Evolutionary conservation across 2,329 filamentous ascomycete genomes (phyloP).

Genomic region (Venturia carpophila): DNA sequence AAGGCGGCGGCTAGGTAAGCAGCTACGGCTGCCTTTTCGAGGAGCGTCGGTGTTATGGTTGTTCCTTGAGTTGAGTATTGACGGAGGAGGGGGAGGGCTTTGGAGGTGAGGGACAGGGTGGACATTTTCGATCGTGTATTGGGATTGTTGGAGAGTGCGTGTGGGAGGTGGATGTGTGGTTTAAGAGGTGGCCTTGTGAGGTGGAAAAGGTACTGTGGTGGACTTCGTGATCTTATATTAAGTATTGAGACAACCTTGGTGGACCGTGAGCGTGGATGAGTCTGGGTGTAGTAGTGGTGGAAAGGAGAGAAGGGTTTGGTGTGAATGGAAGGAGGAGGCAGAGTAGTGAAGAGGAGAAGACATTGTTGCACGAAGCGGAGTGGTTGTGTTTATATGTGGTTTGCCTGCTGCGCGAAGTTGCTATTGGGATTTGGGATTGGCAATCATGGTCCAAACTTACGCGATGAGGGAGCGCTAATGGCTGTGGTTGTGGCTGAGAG

Average conservation of each 20-base stretch:
- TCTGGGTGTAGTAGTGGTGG: background rate
- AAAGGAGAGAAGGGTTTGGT: background rate
- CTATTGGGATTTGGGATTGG: background rate
- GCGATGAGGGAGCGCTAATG: background rate
- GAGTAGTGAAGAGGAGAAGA: background rate
- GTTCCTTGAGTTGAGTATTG: background rate
- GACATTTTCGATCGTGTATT: background rate
- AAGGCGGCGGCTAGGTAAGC: conserved; percentile 33
- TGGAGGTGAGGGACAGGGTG: background rate
- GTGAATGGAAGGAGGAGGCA: too few species aligned
- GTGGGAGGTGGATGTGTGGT: background rate
- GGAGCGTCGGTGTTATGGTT: conserved; percentile 5
- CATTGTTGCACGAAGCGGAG: background rate
- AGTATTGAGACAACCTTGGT: background rate
- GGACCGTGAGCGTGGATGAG: background rate
- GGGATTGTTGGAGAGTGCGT: background rate
- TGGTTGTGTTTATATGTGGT: background rate
- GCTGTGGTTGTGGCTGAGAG: background rate
- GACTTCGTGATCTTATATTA: background rate
- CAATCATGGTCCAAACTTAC: conserved; percentile 2
- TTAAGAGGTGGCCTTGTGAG: background rate
- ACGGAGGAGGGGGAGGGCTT: background rate
- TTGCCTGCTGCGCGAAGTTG: too few species aligned
- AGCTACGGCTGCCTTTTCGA: conserved; percentile 25
- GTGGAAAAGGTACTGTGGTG: background rate